Base-by-base conservation (phyloP, 768 basidiomycete species). In the Mycena filopes region DNA sequence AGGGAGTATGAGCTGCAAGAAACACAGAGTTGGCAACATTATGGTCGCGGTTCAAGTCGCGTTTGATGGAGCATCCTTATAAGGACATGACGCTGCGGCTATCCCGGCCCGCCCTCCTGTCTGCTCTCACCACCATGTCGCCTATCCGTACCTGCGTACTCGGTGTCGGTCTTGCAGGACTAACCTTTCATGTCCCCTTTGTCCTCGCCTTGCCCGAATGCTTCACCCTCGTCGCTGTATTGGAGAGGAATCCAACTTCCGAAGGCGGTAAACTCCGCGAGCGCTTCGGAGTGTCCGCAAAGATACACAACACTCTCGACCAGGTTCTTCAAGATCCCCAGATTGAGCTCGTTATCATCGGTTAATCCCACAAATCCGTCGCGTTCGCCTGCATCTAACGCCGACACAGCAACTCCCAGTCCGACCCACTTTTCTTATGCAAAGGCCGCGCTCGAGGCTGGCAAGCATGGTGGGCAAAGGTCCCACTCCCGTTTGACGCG, bases 101-200 rank as follows among this genome's bases (percentile, higher is more conserved):
- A n/a, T n/a, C n/a, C n/a, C n/a, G n/a, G n/a, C n/a, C n/a, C n/a
- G n/a, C n/a, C n/a, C n/a, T n/a, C n/a, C n/a, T n/a, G n/a, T 10
- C 21, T 41, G 51, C 33, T 54, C 29, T 31, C 25, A 12, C 21
- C 43, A 45, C n/a, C 51, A 61, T 45, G 43, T 26, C 78, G 42
- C 87, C 89, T 21, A 89, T 94, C 71, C 83, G 83, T 41, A 87
- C 89, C 26, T 90, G 92, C 70, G 87, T 93, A 8, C 80, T 94
- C 4, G 93, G 92, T 21, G 88, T 91, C 38, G 94, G 93, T 42
- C 86, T 94, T 64, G 84, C 89, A 21, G 90, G 90, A 38, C 79
- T 90, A 42, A 91, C 90, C 3, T 95, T 96, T 78, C 94, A 96
- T 75, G 71, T 89, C 60, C 94, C 94, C 0, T 91, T 94, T 75